Percentiles rank a stretch among this genome's conserved stretches.
phyloP scores from a whole-genome alignment of 805 yeast genomes.

The Kodamaea kakaduensis region DNA sequence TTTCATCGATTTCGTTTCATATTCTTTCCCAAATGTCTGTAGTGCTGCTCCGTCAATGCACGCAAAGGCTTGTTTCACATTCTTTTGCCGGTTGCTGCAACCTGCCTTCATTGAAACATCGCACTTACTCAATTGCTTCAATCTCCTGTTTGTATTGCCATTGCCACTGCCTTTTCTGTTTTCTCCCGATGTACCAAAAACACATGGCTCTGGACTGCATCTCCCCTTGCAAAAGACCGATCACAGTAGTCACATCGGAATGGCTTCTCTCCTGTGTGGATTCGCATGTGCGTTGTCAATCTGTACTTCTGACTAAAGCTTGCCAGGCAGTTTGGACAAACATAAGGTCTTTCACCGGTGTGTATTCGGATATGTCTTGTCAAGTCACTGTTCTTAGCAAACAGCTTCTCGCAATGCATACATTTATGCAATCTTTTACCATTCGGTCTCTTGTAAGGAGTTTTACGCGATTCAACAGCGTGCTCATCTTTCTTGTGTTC shows the following conservation, averaged over 20 bases:
- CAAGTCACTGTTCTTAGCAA: constrained; percentile 16
- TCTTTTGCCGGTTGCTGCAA: too few species aligned
- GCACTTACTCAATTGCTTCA: too few species aligned
- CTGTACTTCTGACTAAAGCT: constrained; percentile 10
- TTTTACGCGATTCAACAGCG: constrained; percentile 13
- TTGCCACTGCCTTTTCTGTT: constrained; percentile 9
- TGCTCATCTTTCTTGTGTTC: constrained; percentile 10
- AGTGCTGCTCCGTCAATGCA: too few species aligned
- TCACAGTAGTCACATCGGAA: constrained; percentile 64
- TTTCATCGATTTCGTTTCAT: too few species aligned
- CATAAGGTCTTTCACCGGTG: constrained; percentile 9
- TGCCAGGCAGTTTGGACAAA: constrained; percentile 9
- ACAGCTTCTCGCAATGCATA: constrained; percentile 18
- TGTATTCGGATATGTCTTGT: constrained; percentile 11
- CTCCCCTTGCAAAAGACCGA: constrained; percentile 20
- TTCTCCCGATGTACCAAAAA: constrained; percentile 17
- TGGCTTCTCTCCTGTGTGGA: constrained; percentile 79
- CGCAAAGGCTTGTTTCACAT: too few species aligned
- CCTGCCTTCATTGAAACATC: too few species aligned
- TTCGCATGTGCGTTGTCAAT: constrained; percentile 21
- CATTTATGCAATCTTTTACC: constrained; percentile 24
- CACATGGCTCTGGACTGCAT: constrained; percentile 22
- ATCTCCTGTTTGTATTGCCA: too few species aligned
- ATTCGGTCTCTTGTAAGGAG: constrained; percentile 17
- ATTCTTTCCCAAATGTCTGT: too few species aligned